Base-by-base conservation (phyloP, 2,329 filamentous ascomycete species). In the Fusarium austroafricanum region DNA sequence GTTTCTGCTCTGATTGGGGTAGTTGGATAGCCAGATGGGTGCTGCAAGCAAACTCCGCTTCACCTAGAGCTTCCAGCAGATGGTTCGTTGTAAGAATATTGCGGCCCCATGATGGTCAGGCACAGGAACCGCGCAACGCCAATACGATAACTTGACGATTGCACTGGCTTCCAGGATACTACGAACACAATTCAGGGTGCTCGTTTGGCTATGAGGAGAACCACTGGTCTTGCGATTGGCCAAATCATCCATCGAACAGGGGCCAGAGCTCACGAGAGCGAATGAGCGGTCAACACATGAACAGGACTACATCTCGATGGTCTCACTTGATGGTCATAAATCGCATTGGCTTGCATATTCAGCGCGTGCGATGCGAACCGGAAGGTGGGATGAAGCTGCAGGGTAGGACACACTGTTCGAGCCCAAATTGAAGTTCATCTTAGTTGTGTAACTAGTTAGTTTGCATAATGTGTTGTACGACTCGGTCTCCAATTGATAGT, bases 281-380 rank as follows among this genome's bases (percentile, higher is more conserved):
- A 73, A 73, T 70, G 52, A 55, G 57, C 65, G 57, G 28, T 55
- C 64, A 61, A 70, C 70, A 73, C 71, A 73, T 67, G 56, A 69
- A 50, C 54, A 59, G 55, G 45, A 52, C 55, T 59, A 61, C 61
- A 70, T 64, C 66, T 60, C 35, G 70, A 71, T 71, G 67, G 59
- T 59, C 57, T 61, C 39, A 42, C 43, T 62, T 60, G 47, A 55
- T 60, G 49, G 60, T 58, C 58, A 52, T 44, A 49, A 55, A 55
- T 61, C 53, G 47, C 38, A 11, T 61, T 52, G 53, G 47, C 50
- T 37, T 69, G 56, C 67, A 61, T 70, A 35, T 60, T 68, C 47
- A 63, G 47, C 49, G 60, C 42, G 54, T 60, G 66, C 44, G 55
- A 45, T 63, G 53, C 51, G 38, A 38, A 50, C 46, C 54, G 38